Conservation (phyloP, 2,329 filamentous ascomycete genomes). For the Pseudocercospora eumusae region DNA sequence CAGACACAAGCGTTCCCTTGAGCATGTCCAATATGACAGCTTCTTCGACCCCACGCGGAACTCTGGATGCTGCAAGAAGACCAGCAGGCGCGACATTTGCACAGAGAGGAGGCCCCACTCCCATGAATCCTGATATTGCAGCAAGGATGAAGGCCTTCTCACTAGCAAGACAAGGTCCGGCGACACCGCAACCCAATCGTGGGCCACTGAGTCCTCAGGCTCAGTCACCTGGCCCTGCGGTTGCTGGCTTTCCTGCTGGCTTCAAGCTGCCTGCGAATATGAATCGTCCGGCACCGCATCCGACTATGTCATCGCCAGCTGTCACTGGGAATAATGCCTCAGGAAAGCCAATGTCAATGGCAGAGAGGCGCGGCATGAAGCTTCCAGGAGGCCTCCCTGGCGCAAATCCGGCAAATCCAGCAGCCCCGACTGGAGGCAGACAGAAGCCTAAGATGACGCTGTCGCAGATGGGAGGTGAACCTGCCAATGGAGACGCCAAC, state of each 20-base stretch:
- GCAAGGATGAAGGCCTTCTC: constrained; percentile 71
- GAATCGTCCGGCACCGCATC: constrained; percentile 43
- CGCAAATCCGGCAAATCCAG: constrained; percentile 49
- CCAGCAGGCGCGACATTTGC: constrained; percentile 49
- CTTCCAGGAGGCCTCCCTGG: constrained; percentile 58
- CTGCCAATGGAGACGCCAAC: constrained; percentile 38
- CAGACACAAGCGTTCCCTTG: constrained; percentile 39
- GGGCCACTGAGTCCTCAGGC: constrained; percentile 23
- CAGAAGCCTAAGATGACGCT: constrained; percentile 49
- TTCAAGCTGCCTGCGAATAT: constrained; percentile 47
- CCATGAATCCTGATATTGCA: constrained; percentile 58
- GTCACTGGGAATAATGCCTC: constrained; percentile 45
- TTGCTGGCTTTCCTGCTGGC: constrained; percentile 46
- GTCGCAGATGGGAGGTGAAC: constrained; percentile 46
- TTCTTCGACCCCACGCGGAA: constrained; percentile 81
- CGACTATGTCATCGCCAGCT: constrained; percentile 52
- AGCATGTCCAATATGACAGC: constrained; percentile 64
- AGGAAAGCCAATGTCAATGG: constrained; percentile 57
- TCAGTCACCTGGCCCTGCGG: constrained; percentile 28
- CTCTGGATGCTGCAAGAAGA: constrained; percentile 68
- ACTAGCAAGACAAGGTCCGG: constrained; percentile 61
- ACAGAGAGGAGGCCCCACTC: constrained; percentile 51
- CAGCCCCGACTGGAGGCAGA: constrained; percentile 35
- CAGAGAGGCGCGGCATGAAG: constrained; percentile 67
- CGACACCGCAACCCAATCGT: constrained; percentile 33